Evolutionary conservation across 257 asterid genomes (phyloP).

Genomic region (Anisodus tanguticus): DNA sequence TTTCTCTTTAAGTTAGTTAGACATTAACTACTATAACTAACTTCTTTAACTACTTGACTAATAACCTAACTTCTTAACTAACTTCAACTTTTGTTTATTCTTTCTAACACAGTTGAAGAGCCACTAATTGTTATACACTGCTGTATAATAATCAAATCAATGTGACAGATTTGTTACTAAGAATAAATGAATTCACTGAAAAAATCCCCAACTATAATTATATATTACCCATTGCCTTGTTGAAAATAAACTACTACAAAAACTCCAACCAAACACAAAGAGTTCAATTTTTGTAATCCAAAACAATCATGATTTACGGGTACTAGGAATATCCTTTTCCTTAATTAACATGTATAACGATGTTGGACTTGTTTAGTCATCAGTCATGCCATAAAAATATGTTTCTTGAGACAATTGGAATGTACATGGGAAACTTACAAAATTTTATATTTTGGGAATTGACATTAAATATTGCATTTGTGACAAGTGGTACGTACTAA

Average conservation of each 20-base stretch:
- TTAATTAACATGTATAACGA: slow-evolving; percentile 5
- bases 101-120: not conserved
- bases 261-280: not conserved
- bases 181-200: not conserved
- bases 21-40: too few relatives aligned
- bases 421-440: not conserved
- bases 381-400: not conserved
- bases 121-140: not conserved
- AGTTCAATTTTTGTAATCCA: slow-evolving; percentile 10
- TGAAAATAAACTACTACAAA: not conserved
- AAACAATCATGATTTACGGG: not conserved
- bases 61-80: too few relatives aligned
- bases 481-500: not conserved
- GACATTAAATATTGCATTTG: not conserved
- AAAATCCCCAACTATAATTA: not conserved
- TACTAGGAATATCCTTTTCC: slow-evolving; percentile 12
- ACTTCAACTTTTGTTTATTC: too few relatives aligned
- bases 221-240: not conserved
- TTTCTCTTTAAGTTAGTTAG: too few relatives aligned
- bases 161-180: not conserved
- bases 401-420: not conserved
- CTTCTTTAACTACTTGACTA: too few relatives aligned
- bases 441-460: not conserved
- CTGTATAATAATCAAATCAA: not conserved
- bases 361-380: not conserved